Evolutionary conservation across 352 stramenopile genomes (phyloP).

Genomic region (Phytophthora hibernalis): DNA sequence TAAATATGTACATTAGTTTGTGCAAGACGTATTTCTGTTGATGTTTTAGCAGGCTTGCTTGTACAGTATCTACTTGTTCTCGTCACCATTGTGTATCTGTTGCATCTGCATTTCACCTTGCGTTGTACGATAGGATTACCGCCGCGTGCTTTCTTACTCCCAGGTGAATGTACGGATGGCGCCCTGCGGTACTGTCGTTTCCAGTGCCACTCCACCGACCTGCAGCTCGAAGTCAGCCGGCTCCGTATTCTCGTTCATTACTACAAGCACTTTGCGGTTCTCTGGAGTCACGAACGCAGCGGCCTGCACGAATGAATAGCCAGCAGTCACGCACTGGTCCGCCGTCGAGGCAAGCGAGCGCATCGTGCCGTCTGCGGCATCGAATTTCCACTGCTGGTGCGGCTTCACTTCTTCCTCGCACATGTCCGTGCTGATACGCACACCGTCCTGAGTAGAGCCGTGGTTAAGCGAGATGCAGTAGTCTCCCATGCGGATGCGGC

Average conservation of each 20-base stretch:
- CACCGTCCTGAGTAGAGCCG: conserved; percentile 59
- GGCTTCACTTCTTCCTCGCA: conserved; percentile 48
- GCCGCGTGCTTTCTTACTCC: conserved; percentile 39
- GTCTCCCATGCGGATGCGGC: conserved; percentile 63
- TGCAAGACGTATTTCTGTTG: conserved; percentile 16
- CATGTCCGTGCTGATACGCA: conserved; percentile 56
- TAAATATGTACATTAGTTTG: background rate
- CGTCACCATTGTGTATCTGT: conserved; percentile 3
- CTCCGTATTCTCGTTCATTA: conserved; percentile 89
- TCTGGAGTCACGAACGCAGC: conserved; percentile 75
- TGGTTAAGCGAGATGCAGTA: conserved; percentile 78
- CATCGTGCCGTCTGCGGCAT: conserved; percentile 55
- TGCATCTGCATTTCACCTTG: background rate
- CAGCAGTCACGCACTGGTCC: conserved; percentile 80
- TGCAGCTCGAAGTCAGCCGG: conserved; percentile 69
- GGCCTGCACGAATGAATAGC: conserved; percentile 80
- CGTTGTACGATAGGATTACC: no score
- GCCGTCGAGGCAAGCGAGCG: conserved; percentile 43
- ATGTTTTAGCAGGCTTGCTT: conserved; percentile 10
- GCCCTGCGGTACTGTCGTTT: conserved; percentile 58
- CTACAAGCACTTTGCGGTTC: conserved; percentile 79
- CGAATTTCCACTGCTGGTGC: conserved; percentile 72
- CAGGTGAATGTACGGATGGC: conserved; percentile 83
- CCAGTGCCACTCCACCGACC: conserved; percentile 47
- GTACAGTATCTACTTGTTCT: background rate